Evolutionary conservation across 2,329 filamentous ascomycete genomes (phyloP), one percentile per base, ranked within the genome.

Genomic region (Cryphonectria parasitica): DNA sequence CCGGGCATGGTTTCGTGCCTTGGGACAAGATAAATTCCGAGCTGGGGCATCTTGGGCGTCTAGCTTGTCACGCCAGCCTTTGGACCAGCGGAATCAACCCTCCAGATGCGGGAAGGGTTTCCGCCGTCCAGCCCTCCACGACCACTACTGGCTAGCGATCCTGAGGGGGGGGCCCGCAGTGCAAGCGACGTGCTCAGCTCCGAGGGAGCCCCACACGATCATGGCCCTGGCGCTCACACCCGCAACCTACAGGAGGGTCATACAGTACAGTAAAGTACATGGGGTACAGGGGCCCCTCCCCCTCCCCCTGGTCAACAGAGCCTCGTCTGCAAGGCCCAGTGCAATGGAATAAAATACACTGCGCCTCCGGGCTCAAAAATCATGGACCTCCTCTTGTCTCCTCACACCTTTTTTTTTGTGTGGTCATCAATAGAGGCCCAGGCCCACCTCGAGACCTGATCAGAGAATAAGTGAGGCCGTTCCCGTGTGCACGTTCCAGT

Each of bases 301-400:
- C 19, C 45, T 11, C 10, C 61, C 43, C 63, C 41, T n/a, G 31
- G 22, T 49, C 45, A 62, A 41, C 68, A 66, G 71, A 70, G 71
- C 71, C 68, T 71, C 67, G 71, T 41, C 68, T 36, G 64, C 34
- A 64, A n/a, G 15, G 54, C 28, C 45, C 22, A 10, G 17, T 22
- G 22, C 60, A n/a, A 25, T 58, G 56, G 63, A 66, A 70, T 68
- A 72, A 70, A 56, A 72, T 65, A 72, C 64, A 66, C 62, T 66
- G 71, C 62, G 65, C 71, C 65, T 62, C 71, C 58, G 41, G 56
- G 45, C 45, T 39, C 36, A 63, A 54, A 41, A 70, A 31, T 34
- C 39, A 56, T 66, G 61, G 34, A 34, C 67, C 43, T 19, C 49
- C 41, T 65, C 43, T 61, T 61, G 64, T 64, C 52, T 71, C 66